Base-by-base conservation (phyloP, 2,329 filamentous ascomycete species). In the Arthrinium puccinioides region DNA sequence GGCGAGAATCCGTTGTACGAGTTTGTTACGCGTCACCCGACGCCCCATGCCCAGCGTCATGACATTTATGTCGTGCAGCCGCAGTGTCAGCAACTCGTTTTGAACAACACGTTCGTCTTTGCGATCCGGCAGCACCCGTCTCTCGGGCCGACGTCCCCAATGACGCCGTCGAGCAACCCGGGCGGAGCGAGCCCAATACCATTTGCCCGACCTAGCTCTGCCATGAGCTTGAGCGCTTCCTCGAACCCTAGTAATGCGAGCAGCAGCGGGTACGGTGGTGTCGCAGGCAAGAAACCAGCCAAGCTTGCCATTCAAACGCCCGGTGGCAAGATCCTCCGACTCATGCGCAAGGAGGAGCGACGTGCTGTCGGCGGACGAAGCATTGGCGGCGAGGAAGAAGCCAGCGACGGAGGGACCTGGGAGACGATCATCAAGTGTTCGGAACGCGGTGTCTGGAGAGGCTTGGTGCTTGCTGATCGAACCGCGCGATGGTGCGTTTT, bases 91-190 rank as follows among this genome's bases (percentile, higher is more conserved):
- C 79, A 82, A 19, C 70, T 98, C 20, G 89, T 87, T 2, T 71
- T 94, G 39, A 96, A 97, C 67, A 97, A 98, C 57, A 98, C 92
- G 0, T 98, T 96, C 55, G 90, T 98, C 20, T 98, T 98, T 60
- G 85, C 85, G 37, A 84, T 98, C 43, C 85, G 92, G 31, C 92
- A 98, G 55, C 89, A 98, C 56, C 86, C 89, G 1, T 83, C 87
- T 1, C 43, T 60, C 1, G 52, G 41, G 36, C 42, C 37, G 39
- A 40, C 37, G 6, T 65, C 61, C 19, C 52, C 52, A 2, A 54
- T 70, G 43, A 67, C 67, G 9, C 65, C 69, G 5, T 60, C 67
- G 6, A 68, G 65, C 32, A 70, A 71, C 43, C 62, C 66, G 3
- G 67, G 69, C 6, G 61, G 57, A 20, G 59, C 66, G 9, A 75